Base-by-base conservation (phyloP, 2,329 filamentous ascomycete species). In the Ophiocordyceps camponoti-rufipedis region DNA sequence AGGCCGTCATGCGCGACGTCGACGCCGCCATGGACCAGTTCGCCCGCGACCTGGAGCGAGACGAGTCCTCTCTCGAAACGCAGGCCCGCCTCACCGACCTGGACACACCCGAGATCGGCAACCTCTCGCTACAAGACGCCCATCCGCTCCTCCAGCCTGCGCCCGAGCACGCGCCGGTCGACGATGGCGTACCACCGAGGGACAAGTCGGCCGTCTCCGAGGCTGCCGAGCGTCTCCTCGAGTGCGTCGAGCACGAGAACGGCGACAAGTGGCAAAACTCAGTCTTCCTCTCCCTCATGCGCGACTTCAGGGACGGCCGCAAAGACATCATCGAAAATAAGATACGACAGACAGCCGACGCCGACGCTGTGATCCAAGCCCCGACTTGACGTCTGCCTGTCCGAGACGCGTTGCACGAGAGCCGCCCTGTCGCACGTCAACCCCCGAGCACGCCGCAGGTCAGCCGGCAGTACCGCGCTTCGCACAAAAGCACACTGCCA, bases 241-340 rank as follows among this genome's bases (percentile, higher is more conserved):
- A 67, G 42, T 61, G 62, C 2, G 65, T 68, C 23, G 56, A 65
- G 50, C 65, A 68, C 45, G 65, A 68, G 48, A 55, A 58, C 41
- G 64, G 64, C 40, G 65, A 68, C 9, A 68, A 68, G 50, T 68
- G 65, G 65, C 64, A 66, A 49, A 66, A 68, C 41, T 68, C 65
- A 0, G 55, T 59, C n/a, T 68, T 68, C 40, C 54, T 68, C 8
- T 61, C 61, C 0, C 56, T 68, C 4, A 68, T 68, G 65, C 61
- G 63, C 16, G 65, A 68, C 46, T 67, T 68, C 42, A 57, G 63
- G 9, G 65, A 68, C 43, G 65, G 66, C 1, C 60, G 54, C 19
- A 68, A 68, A 49, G 65, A 67, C 18, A 66, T 68, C 43, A 52
- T 66, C 12, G 59, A 64, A 41, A 60, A 67, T 31, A 57, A 66